These are phyloP conservation scores for Crepidotus variabilis DNA, from an alignment of 768 basidiomycete genomes.

Conservation along the genomic window DNA sequence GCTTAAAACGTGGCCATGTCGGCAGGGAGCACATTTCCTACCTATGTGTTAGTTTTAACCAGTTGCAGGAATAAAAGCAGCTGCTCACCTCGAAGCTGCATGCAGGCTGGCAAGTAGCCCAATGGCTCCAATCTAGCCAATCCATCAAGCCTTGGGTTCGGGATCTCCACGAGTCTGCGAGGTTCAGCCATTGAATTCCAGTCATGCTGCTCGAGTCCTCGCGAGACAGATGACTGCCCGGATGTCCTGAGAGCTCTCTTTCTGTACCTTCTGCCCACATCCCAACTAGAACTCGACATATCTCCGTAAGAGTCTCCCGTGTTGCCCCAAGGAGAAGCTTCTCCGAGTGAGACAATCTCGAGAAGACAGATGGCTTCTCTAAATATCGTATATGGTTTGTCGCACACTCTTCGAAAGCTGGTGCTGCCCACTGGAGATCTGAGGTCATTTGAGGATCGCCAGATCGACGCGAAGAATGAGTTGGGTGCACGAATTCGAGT, in stretches of 20 bases:
- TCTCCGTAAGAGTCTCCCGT: conserved; percentile 35
- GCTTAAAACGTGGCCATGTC: conserved; percentile 38
- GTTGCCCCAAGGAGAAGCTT: conserved; percentile 25
- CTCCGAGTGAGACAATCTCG: conserved; percentile 25
- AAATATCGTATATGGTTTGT: conserved; percentile 27
- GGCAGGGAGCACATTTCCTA: conserved; percentile 39
- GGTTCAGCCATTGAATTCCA: too few species aligned
- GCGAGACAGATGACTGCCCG: too few species aligned
- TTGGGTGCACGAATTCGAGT: conserved; percentile 11
- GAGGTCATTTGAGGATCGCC: neutral
- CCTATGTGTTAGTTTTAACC: neutral
- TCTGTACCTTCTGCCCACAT: conserved; percentile 44
- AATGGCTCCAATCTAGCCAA: conserved; percentile 53
- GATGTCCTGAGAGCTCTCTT: conserved; percentile 4
- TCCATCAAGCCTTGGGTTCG: conserved; percentile 34
- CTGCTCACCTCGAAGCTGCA: conserved; percentile 32
- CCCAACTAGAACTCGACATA: conserved; percentile 40
- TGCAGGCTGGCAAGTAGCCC: conserved; percentile 43
- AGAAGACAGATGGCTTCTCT: neutral
- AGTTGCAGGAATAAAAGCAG: neutral
- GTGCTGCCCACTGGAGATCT: conserved; percentile 28
- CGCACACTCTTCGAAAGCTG: conserved; percentile 29
- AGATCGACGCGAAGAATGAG: too few species aligned
- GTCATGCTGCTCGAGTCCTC: too few species aligned
- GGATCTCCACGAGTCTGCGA: conserved; percentile 25